Percentiles rank a stretch among this genome's conserved stretches.
Conservation (phyloP, 495 filamentous ascomycete species). For the Penicillium crystallinum region DNA sequence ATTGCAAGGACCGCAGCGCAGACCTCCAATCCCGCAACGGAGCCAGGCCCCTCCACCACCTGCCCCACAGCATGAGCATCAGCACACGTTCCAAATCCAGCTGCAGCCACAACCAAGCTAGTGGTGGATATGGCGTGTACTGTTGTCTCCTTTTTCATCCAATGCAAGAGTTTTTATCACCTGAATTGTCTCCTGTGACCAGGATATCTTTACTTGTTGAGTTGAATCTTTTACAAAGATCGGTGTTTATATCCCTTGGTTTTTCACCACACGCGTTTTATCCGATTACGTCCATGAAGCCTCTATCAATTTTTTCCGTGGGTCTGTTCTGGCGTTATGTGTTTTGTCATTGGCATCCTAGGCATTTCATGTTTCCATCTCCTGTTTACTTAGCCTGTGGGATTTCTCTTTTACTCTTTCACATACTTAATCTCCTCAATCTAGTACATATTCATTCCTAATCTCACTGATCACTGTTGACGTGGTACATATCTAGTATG, state of each 20-base stretch:
- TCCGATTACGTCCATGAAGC: slow-evolving; percentile 1
- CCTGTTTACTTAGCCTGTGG: slow-evolving; percentile 5
- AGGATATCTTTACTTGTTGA: not conserved
- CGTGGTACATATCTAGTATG: not conserved
- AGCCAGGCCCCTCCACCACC: slow-evolving; percentile 16
- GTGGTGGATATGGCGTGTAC: not conserved
- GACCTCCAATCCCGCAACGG: slow-evolving; percentile 9
- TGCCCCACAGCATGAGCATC: slow-evolving; percentile 26
- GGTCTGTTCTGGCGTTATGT: slow-evolving; percentile 1
- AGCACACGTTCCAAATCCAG: slow-evolving; percentile 28
- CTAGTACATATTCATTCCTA: slow-evolving; percentile 8
- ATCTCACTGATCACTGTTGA: too few relatives aligned
- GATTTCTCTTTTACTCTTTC: not conserved
- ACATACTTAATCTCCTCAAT: slow-evolving; percentile 6
- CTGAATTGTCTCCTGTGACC: not conserved
- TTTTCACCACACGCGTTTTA: not conserved
- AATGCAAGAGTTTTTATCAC: not conserved
- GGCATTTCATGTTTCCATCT: slow-evolving; percentile 2
- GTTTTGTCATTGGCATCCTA: slow-evolving; percentile 1
- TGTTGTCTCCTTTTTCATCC: not conserved
- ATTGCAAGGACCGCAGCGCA: slow-evolving; percentile 3
- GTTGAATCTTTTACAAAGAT: not conserved
- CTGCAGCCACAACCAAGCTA: slow-evolving; percentile 20
- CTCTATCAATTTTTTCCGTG: not conserved
- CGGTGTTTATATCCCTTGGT: not conserved